Percentiles rank a stretch among this genome's conserved stretches.
Conservation (phyloP, 2,329 filamentous ascomycete genomes). For the Rosellinia necatrix region DNA sequence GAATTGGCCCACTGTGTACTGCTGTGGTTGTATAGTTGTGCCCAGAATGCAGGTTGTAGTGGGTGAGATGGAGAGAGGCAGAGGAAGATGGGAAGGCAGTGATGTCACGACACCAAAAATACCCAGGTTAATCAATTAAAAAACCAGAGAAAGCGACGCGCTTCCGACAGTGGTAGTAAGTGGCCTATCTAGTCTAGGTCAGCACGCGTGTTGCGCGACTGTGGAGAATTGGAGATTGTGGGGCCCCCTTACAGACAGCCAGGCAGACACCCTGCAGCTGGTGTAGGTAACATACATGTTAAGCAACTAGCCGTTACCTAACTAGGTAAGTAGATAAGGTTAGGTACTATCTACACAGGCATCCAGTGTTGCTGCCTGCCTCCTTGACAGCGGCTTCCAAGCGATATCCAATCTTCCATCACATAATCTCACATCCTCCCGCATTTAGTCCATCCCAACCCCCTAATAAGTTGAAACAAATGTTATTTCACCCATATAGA, state of each 20-base stretch:
- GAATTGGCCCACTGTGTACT: neutral
- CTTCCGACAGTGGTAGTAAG: neutral
- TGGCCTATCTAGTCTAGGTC: too few species aligned
- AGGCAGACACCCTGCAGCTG: neutral
- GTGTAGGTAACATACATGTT: neutral
- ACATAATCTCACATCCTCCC: too few species aligned
- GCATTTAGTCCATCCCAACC: too few species aligned
- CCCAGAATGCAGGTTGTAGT: neutral
- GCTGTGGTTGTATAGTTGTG: neutral
- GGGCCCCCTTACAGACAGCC: neutral
- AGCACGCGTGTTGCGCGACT: slow-evolving; percentile 16
- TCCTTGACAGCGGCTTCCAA: neutral
- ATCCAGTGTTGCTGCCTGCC: too few species aligned
- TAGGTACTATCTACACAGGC: neutral
- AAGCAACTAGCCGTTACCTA: neutral
- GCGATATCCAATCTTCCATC: too few species aligned
- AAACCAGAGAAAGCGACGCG: slow-evolving; percentile 7
- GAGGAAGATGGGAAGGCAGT: neutral
- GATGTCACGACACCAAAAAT: slow-evolving; percentile 29
- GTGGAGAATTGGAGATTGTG: too few species aligned
- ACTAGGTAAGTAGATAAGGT: neutral
- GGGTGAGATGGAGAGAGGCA: neutral
- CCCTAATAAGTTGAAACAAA: too few species aligned
- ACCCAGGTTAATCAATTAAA: slow-evolving; percentile 16
- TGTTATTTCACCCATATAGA: too few species aligned